Evolutionary conservation across 2,329 filamentous ascomycete species (phyloP), one percentile per base, ranked within the genome.

Genomic region (Colletotrichum abscissum): DNA sequence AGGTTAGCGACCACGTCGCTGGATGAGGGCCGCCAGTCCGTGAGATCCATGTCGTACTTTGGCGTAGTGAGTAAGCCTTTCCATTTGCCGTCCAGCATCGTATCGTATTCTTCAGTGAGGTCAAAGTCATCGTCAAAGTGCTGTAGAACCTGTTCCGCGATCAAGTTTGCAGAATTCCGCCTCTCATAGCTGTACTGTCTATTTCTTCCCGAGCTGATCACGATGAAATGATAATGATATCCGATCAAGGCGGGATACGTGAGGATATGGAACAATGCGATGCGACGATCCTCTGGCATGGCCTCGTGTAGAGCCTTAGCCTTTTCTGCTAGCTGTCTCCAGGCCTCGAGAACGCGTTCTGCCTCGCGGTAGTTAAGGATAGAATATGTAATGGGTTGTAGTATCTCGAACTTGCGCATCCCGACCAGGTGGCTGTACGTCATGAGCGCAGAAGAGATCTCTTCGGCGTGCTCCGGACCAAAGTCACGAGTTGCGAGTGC

Each of bases 281-380:
- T 81, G 67, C 86, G 84, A 4, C 82, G 80, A 3, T 81, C 82
- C 2, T 78, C 77, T 2, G 84, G 79, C 5, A 90, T 78, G 12
- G 79, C 78, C 54, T 85, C 80, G 67, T 88, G 86, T 1, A 90
- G 79, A 2, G 78, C 79, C 68, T 88, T 82, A 1, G 88, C 87
- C 42, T 83, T 80, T 14, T 81, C 76, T 1, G 83, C 84, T 42
- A 91, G 84, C 0, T 81, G 76, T 14, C 84, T 79, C 90, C 91
- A 92, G 73, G 89, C 85, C 3, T 84, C 82, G 12, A 92, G 83
- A 1, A 92, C 84, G 0, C 82, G 83, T 59, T 92, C 89, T 1
- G 89, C 90, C 82, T 93, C 91, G 75, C 90, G 86, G 79, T 92
- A 92, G 82, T 92, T 90, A 78, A 91, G 84, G 2, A 91, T 80